Evolutionary conservation across 768 basidiomycete genomes (phyloP).

Genomic region (Guyanaporus albipodus): DNA sequence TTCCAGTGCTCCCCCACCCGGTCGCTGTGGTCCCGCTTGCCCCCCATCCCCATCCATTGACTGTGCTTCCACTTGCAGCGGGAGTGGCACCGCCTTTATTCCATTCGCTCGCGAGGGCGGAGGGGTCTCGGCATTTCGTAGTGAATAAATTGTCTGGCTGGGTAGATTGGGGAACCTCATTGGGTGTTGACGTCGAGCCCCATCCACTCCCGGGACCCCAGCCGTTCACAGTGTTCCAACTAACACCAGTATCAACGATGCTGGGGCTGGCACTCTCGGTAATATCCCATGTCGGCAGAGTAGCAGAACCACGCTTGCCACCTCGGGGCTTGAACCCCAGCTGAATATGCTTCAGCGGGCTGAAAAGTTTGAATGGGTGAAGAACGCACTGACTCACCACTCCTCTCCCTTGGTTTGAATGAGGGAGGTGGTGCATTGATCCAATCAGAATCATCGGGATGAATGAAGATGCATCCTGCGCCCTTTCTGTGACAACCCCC

Average conservation of each 20-base stretch:
- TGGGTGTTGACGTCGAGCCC: conserved; percentile 1
- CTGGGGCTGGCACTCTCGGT: background rate
- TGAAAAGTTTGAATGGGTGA: background rate
- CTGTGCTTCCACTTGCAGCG: background rate
- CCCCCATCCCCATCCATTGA: conserved; percentile 6
- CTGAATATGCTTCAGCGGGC: conserved; percentile 1
- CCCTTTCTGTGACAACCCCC: conserved; percentile 25
- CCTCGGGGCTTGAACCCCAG: conserved; percentile 6
- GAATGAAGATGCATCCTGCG: conserved; percentile 28
- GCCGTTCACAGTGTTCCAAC: conserved; percentile 8
- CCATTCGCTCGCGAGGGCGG: background rate
- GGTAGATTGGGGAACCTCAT: background rate
- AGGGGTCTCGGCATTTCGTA: background rate
- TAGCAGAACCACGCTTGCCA: background rate
- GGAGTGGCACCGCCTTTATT: background rate
- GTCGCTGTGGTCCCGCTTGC: background rate
- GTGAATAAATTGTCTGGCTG: background rate
- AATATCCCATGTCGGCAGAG: background rate
- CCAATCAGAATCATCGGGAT: conserved; percentile 29
- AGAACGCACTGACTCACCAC: conserved; percentile 18
- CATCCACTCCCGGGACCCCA: conserved; percentile 2
- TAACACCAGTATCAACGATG: background rate
- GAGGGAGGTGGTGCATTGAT: conserved; percentile 12
- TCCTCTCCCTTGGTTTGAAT: conserved; percentile 8
- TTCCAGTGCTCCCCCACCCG: conserved; percentile 2